Evolutionary conservation across 2,329 filamentous ascomycete species (phyloP).

Genomic region (Tolypocladium ophioglossoides): DNA sequence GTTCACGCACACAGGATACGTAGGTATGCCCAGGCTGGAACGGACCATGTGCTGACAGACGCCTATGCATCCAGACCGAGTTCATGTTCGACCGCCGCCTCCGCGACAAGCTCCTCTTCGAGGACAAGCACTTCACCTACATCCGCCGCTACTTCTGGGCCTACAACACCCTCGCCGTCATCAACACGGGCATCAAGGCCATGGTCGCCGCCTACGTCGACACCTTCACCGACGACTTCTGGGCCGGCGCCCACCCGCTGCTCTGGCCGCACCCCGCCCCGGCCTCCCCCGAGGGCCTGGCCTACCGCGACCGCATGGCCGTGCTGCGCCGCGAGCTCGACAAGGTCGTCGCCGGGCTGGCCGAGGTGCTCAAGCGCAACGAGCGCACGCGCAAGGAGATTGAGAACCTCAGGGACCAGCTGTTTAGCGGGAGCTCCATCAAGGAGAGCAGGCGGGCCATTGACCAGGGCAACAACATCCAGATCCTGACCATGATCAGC

Average conservation of each 20-base stretch:
- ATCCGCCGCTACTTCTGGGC: slow-evolving; percentile 53
- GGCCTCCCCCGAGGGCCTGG: slow-evolving; percentile 29
- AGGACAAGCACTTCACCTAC: slow-evolving; percentile 50
- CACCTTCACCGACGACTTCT: slow-evolving; percentile 48
- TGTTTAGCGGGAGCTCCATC: slow-evolving; percentile 53
- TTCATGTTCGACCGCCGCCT: slow-evolving; percentile 49
- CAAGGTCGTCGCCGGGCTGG: slow-evolving; percentile 37
- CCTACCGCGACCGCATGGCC: slow-evolving; percentile 38
- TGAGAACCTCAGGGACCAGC: slow-evolving; percentile 45
- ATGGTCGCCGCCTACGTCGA: slow-evolving; percentile 47
- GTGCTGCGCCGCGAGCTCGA: slow-evolving; percentile 37
- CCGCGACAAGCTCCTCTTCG: slow-evolving; percentile 48
- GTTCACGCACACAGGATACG: too few relatives aligned
- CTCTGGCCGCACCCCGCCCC: slow-evolving; percentile 44
- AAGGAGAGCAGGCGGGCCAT: slow-evolving; percentile 50
- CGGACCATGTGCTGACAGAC: background rate
- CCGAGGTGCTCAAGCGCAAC: slow-evolving; percentile 37
- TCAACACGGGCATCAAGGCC: slow-evolving; percentile 47
- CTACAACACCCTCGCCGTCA: slow-evolving; percentile 48
- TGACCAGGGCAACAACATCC: slow-evolving; percentile 54
- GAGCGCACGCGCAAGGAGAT: slow-evolving; percentile 45
- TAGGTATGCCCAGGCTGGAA: background rate
- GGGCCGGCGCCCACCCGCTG: slow-evolving; percentile 41
- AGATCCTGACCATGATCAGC: slow-evolving; percentile 47
- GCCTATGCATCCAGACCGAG: slow-evolving; percentile 28